Base-by-base conservation (phyloP, 805 yeast species). In the Kodamaea laetipori region DNA sequence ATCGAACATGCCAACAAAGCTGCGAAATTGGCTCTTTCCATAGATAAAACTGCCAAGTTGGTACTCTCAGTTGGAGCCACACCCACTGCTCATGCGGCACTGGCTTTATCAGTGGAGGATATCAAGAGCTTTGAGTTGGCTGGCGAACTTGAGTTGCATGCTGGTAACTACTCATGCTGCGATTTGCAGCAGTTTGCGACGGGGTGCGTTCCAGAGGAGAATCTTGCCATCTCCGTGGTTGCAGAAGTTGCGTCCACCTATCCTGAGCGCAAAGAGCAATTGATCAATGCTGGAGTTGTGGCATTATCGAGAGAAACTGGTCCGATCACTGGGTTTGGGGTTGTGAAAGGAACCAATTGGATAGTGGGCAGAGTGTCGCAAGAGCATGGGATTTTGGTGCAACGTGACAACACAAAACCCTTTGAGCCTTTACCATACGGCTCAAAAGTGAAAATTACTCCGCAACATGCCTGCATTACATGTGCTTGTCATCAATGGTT, bases 121-220 rank as follows among this genome's bases (percentile, higher is more conserved):
- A 35, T 64, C 36, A 7, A 11, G 16, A 47, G 34, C 8, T 19
- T 44, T 42, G 53, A 15, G 28, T 45, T 70, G 15, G 44, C 46
- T 4, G 82, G 81, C 4, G 54, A 57, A 1, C 62, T 86, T 30
- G 94, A 86, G 56, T 57, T 86, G 12, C 95, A 86, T 58, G 90
- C 92, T n/a, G 95, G 95, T 9, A 85, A 86, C 57, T 86, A 82
- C 55, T 75, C 83, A 3, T 75, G 81, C 55, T 80, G 85, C 54
- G 95, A 86, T 57, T 63, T 84, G 42, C 95, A 86, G 57, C 94
- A 86, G 58, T 71, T 81, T n/a, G 76, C 86, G 9, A 86, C 94
- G 0, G 78, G 78, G 0, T 78, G 84, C 50, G 52, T 54, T 9
- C 19, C 16, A 3, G 50, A 46, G 12, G 48, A 47, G 4, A 40